Percentiles rank a stretch among this genome's conserved stretches.
Conservation (phyloP, 768 basidiomycete species). For the Psilocybe tampanensis region DNA sequence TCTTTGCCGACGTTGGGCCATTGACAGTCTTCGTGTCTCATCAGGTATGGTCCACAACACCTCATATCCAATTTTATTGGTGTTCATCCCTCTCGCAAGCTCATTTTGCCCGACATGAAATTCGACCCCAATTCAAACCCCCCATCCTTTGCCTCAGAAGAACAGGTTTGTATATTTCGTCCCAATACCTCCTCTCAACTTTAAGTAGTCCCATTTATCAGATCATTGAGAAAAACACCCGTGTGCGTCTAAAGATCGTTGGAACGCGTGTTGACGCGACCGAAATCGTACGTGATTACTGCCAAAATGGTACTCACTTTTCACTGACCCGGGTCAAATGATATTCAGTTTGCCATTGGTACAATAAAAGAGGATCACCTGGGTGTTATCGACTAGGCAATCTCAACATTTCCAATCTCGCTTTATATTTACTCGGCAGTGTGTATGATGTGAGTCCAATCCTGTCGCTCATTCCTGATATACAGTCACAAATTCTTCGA, state of each 20-base stretch:
- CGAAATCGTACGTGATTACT: conserved; percentile 74
- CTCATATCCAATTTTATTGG: neutral
- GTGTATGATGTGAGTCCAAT: too few relatives aligned
- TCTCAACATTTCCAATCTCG: neutral
- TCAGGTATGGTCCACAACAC: conserved; percentile 59
- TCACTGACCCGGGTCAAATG: conserved; percentile 1
- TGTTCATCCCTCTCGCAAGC: conserved; percentile 42
- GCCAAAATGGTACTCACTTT: neutral
- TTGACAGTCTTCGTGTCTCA: conserved; percentile 93
- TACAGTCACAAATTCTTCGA: neutral
- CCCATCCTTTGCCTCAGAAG: conserved; percentile 93
- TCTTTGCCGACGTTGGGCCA: conserved; percentile 96
- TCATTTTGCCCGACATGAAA: conserved; percentile 91
- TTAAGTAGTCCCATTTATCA: conserved; percentile 26
- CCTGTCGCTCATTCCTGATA: too few relatives aligned
- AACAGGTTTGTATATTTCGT: conserved; percentile 55
- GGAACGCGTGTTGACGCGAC: conserved; percentile 97
- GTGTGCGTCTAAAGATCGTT: conserved; percentile 94
- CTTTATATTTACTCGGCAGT: too few relatives aligned
- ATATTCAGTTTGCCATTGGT: conserved; percentile 86
- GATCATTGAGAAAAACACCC: conserved; percentile 94
- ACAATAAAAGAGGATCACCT: conserved; percentile 98
- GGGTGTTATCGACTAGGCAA: conserved; percentile 77
- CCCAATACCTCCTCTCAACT: neutral
- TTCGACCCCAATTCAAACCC: conserved; percentile 97